Base-by-base conservation (phyloP, 345 rosid genomes). In the Mangifera indica region DNA sequence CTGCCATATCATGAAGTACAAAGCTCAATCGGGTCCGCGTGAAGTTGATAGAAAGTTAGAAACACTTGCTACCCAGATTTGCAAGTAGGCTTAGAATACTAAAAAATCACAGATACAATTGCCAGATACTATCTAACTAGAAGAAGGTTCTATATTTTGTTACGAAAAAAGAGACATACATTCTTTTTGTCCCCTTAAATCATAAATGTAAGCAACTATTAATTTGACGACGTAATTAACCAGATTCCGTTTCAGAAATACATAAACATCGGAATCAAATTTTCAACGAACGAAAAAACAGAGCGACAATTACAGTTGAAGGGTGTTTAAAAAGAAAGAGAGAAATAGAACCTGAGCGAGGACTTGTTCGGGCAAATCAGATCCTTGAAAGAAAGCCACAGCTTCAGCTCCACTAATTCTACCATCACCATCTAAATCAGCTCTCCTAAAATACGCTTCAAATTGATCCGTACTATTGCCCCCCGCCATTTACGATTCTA, bases 401-500 rank as follows among this genome's bases (percentile, higher is more conserved):
- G 97, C 99, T 83, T 95, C 99, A 76, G 84, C 83, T 67, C 96
- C 99, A 81, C 91, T 92, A 83, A 92, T 89, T 85, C 87, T 80
- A 29, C 96, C 99, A 78, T 92, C 98, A 69, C 98, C 93, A 46
- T 95, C 96, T 78, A 95, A 88, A 92, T 92, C 99, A 63, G 99
- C 99, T 83, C 85, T 86, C 87, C 69, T 85, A 61, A 92, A 95
- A 86, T 78, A 91, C 0, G 80, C 86, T 75, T 95, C 99, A 72
- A 95, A 92, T 82, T 82, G 90, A 84, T 92, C 94, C 53, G n/a
- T 17, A 71, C 81, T 78, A 78, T 75, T 80, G 78, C 69, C 88
- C 15, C 77, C 85, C 76, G 92, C 87, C 92, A 87, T 86, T 12
- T 65, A 68, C 57, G 70, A 24, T 57, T 14, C 24, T 14, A 66